phyloP scores from a whole-genome alignment of 2,329 filamentous ascomycete species.

The Hawksworthiomyces lignivorus region DNA sequence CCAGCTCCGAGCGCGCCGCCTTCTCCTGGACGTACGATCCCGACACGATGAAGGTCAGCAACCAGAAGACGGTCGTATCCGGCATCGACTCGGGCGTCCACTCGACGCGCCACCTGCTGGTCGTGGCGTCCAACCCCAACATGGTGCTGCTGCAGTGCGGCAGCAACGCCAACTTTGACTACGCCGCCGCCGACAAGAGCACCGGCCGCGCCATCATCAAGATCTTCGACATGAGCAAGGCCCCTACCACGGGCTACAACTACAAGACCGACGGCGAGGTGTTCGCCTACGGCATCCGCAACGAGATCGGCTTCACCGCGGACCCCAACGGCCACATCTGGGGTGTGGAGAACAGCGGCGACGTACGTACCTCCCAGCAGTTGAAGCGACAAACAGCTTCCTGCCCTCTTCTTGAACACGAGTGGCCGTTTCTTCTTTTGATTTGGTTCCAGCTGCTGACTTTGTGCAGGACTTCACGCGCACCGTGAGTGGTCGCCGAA shows the following conservation, averaged over 20 bases:
- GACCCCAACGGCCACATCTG: conserved; percentile 36
- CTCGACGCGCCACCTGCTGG: conserved; percentile 29
- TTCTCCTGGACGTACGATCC: conserved; percentile 53
- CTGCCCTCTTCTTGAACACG: too few species aligned
- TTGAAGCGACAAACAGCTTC: too few species aligned
- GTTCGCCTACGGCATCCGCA: conserved; percentile 42
- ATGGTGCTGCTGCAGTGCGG: conserved; percentile 31
- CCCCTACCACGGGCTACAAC: conserved; percentile 27
- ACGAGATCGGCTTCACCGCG: conserved; percentile 53
- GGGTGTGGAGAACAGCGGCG: conserved; percentile 46
- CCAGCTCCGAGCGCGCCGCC: conserved; percentile 32
- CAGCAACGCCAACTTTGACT: conserved; percentile 32
- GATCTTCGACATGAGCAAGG: conserved; percentile 31
- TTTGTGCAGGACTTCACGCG: conserved; percentile 34
- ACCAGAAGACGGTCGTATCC: conserved; percentile 31
- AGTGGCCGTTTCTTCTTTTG: background rate
- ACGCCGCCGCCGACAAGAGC: conserved; percentile 23
- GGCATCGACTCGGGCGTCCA: conserved; percentile 33
- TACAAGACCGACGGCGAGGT: conserved; percentile 32
- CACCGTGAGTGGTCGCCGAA: conserved; percentile 32
- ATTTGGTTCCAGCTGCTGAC: background rate
- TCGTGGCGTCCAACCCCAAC: conserved; percentile 28
- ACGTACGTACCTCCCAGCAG: conserved; percentile 23
- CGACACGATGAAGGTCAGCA: conserved; percentile 34
- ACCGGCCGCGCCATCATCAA: conserved; percentile 34